Evolutionary conservation across 2,329 filamentous ascomycete genomes (phyloP), one percentile per base, ranked within the genome.

Genomic region (Fusarium hainanense): DNA sequence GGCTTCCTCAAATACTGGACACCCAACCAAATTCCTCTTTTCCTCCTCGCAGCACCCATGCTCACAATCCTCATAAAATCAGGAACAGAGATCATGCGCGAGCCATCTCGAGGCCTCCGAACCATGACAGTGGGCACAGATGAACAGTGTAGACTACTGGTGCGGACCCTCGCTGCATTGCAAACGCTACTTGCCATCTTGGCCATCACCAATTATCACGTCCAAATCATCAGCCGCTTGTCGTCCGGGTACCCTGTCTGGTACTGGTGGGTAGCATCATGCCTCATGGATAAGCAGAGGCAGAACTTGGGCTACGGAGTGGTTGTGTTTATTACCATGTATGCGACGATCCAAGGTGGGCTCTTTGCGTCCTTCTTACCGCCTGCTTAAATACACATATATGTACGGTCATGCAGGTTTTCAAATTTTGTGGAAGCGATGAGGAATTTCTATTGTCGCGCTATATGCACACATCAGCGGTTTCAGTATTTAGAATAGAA

Each of bases 1-100:
- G 96, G 96, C 1, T 91, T 97, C 71, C 86, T 98, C 54, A 87
- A 87, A 63, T 99, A 99, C 82, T 99, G 96, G 96, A 97, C 90
- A 0, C 69, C 91, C 1, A 89, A 91, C 8, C 98, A 99, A 76
- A 77, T 96, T 12, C 96, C 96, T 0, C 85, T 99, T 3, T 99
- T 99, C 80, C 74, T 94, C 23, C 86, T 99, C 13, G 94, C 94
- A 2, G 80, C 87, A 0, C 96, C 96, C 2, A 91, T 95, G 84
- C 82, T 97, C 52, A 82, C 82, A 37, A 78, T 97, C 11, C 80
- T 82, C 9, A 77, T 88, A 34, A 81, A 79, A 44, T 97, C 94
- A 20, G 87, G 88, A 10, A 75, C 75, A 70, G 84, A 81, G 23
- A 59, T 82, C 14, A 59, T 82, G 21, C 66, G 73, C 4, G 61